Base-by-base conservation (phyloP, 345 rosid species). In the Reutealis trisperma region DNA sequence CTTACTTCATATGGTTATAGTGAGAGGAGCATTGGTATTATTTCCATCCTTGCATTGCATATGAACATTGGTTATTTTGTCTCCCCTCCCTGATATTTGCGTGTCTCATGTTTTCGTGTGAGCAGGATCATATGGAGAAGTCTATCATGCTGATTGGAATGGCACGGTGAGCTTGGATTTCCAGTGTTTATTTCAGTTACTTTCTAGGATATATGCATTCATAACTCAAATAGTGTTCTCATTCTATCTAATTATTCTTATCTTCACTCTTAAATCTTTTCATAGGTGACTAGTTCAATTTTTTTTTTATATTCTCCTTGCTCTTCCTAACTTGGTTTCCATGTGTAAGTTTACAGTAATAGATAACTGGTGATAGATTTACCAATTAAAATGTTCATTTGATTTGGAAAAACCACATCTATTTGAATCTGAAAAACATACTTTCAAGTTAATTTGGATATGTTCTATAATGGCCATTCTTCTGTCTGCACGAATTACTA, bases 91-190 rank as follows among this genome's bases (percentile, higher is more conserved):
- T 21, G 24, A 21, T 58, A n/a, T 72, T 22, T 42, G 22, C 21
- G 42, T 57, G 49, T 13, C 24, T 63, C n/a, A 24, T 74, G 52
- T 77, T 65, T 71, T 80, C 59, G 70, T 78, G 63, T 83, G 77
- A 60, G 42, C 80, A 96, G 99, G 99, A 72, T 96, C 99, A 65
- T 96, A 96, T 82, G 99, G 99, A 70, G 99, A 96, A 89, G 99
- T 96, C 81, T 96, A 92, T 81, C 89, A 81, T 81, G 99, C 99
- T 79, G 99, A 96, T 75, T 92, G 97, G 97, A 88, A 94, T 84
- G 97, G 97, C 90, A 96, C 91, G 88, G 99, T 96, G 83, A 86
- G 97, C 85, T 84, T 78, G 42, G 57, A 7, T 75, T 52, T 49
- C 70, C 72, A 63, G 24, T 59, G 51, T 70, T 47, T 64, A 66